A percentile compares a stretch with the other conserved stretches of the same genome.
These are phyloP conservation scores for Leishmania turanica DNA, from an alignment of 208 protist genomes.

Conservation along the genomic window DNA sequence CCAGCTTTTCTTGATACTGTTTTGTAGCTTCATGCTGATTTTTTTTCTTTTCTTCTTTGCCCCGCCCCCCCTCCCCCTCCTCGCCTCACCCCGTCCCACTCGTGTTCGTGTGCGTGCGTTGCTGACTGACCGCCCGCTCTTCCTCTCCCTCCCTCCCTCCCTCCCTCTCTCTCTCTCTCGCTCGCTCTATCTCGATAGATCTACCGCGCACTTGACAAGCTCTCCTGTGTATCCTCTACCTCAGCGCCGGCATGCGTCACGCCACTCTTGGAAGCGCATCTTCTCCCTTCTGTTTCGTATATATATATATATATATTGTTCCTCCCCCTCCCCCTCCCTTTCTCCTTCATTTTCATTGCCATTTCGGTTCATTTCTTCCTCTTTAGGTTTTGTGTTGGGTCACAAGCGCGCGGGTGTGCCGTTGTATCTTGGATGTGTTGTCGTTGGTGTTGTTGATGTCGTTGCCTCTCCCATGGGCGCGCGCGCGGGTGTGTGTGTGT, in stretches of 20 bases:
- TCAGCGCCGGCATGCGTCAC: background rate
- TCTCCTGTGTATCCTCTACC: background rate
- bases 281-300: background rate
- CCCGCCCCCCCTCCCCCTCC: background rate
- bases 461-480: too few relatives aligned
- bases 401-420: too few relatives aligned
- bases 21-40: background rate
- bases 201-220: background rate
- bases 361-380: background rate
- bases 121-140: background rate
- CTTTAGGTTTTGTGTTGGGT: too few relatives aligned
- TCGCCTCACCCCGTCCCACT: background rate
- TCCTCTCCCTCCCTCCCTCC: too few relatives aligned
- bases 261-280: background rate
- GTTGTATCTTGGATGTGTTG: too few relatives aligned
- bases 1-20: background rate
- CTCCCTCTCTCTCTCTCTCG: background rate
- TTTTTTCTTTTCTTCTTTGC: background rate
- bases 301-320: background rate
- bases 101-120: background rate
- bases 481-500: background rate
- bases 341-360: background rate
- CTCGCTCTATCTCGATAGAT: background rate
- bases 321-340: background rate
- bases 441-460: too few relatives aligned